These are phyloP conservation scores for Plasmodium coatneyi DNA, from an alignment of 169 alveolate species.

Conservation along the genomic window DNA sequence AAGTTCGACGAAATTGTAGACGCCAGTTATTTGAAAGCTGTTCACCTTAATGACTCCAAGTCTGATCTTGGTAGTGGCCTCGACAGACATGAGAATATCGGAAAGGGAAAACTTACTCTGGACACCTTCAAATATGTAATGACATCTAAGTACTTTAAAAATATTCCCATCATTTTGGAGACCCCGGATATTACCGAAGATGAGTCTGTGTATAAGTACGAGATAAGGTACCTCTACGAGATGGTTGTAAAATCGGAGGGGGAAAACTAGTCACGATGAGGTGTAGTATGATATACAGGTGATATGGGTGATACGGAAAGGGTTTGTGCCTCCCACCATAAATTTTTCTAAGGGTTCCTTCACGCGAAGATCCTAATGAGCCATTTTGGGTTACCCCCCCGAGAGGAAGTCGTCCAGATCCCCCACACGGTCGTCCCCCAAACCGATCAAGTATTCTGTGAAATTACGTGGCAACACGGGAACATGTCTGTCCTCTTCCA, in stretches of 20 bases:
- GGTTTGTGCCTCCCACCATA: not conserved
- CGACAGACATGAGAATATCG: slow-evolving; percentile 92
- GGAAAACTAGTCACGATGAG: not conserved
- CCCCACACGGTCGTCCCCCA: slow-evolving; percentile 49
- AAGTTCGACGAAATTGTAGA: slow-evolving; percentile 87
- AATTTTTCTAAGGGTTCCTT: not conserved
- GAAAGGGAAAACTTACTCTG: slow-evolving; percentile 89
- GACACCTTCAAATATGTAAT: slow-evolving; percentile 89
- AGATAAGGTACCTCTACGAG: slow-evolving; percentile 83
- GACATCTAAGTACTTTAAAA: slow-evolving; percentile 86
- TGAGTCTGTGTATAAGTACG: slow-evolving; percentile 86
- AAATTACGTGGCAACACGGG: slow-evolving; percentile 51
- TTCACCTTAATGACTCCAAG: slow-evolving; percentile 92
- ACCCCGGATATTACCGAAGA: slow-evolving; percentile 90
- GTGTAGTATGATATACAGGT: too few relatives aligned
- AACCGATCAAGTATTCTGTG: slow-evolving; percentile 19
- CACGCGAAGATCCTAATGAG: slow-evolving; percentile 5
- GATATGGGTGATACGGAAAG: too few relatives aligned
- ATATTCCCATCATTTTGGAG: slow-evolving; percentile 90
- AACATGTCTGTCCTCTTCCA: slow-evolving; percentile 37
- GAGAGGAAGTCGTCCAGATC: slow-evolving; percentile 16
- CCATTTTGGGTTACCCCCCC: not conserved
- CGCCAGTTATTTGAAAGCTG: slow-evolving; percentile 87
- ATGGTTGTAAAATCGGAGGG: slow-evolving; percentile 50
- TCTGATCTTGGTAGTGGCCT: slow-evolving; percentile 89